phyloP scores from a whole-genome alignment of 148 eudicot genomes.

The Rhododendron ferrugineum region DNA sequence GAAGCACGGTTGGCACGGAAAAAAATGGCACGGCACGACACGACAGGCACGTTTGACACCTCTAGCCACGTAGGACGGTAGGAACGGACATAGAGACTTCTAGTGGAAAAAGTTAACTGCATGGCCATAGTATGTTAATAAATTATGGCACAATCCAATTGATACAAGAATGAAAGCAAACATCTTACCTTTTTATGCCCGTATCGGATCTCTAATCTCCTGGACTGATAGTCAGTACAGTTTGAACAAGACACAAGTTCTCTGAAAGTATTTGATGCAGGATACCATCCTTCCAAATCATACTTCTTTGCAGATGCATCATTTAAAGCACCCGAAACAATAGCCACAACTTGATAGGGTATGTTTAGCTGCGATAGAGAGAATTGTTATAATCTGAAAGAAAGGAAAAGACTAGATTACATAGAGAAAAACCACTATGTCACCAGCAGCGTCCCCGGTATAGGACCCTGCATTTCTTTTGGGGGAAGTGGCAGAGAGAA shows the following conservation, averaged over 20 bases:
- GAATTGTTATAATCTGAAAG: background rate
- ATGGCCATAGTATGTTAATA: no score
- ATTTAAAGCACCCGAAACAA: conserved; percentile 84
- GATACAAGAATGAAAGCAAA: no score
- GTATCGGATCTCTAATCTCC: conserved; percentile 68
- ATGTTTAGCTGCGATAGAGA: conserved; percentile 54
- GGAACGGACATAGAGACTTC: no score
- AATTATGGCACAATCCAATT: no score
- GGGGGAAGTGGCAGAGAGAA: background rate
- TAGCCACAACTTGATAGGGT: conserved; percentile 75
- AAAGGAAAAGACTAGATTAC: background rate
- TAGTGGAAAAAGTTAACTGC: no score
- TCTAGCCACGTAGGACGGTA: no score
- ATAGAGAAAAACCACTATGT: background rate
- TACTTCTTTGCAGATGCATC: conserved; percentile 94
- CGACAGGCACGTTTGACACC: no score
- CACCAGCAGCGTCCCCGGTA: background rate
- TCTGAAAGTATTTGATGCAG: conserved; percentile 63
- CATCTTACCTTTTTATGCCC: conserved; percentile 66
- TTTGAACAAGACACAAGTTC: conserved; percentile 94
- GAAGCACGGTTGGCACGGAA: no score
- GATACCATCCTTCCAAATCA: conserved; percentile 94
- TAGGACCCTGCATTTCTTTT: background rate
- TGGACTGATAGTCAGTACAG: conserved; percentile 89
- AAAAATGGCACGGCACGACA: no score